Percentiles rank a stretch among this genome's conserved stretches.
These are phyloP conservation scores for Cyberlindnera sargentensis DNA, from an alignment of 805 yeast species.

Conservation along the genomic window DNA sequence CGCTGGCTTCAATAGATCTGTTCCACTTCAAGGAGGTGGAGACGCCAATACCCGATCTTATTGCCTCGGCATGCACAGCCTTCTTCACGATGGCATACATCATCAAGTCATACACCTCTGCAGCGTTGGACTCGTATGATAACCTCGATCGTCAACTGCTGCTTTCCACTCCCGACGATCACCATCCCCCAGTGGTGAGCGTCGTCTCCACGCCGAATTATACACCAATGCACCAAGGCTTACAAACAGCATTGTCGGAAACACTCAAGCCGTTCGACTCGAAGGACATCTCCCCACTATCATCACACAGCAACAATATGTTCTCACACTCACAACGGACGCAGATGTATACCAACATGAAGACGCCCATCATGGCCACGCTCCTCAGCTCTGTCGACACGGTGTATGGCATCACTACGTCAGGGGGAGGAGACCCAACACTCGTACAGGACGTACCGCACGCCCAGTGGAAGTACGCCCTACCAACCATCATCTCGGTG, in stretches of 20 bases:
- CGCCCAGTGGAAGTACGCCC: constrained; percentile 2
- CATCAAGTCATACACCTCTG: constrained; percentile 7
- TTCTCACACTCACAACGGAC: background rate
- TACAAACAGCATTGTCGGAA: background rate
- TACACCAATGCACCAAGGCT: no score
- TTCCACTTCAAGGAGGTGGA: constrained; percentile 8
- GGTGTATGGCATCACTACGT: constrained; percentile 2
- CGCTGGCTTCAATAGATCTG: constrained; percentile 6
- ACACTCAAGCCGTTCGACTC: background rate
- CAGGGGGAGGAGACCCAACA: background rate
- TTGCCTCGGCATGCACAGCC: background rate
- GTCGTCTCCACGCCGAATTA: background rate
- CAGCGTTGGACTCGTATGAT: constrained; percentile 3
- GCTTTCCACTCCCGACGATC: background rate
- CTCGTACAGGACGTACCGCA: background rate
- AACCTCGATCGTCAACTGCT: constrained; percentile 10
- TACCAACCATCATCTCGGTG: constrained; percentile 23
- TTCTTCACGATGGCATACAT: constrained; percentile 7
- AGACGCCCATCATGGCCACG: constrained; percentile 16
- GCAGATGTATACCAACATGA: constrained; percentile 8
- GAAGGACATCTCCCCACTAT: constrained; percentile 5
- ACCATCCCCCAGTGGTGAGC: background rate
- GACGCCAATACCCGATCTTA: background rate
- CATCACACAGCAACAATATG: background rate
- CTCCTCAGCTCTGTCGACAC: constrained; percentile 8